A percentile compares a stretch with the other conserved stretches of the same genome.
These are phyloP conservation scores for Aristolochia contorta DNA, from an alignment of 164 flowering plant genomes.

Conservation along the genomic window DNA sequence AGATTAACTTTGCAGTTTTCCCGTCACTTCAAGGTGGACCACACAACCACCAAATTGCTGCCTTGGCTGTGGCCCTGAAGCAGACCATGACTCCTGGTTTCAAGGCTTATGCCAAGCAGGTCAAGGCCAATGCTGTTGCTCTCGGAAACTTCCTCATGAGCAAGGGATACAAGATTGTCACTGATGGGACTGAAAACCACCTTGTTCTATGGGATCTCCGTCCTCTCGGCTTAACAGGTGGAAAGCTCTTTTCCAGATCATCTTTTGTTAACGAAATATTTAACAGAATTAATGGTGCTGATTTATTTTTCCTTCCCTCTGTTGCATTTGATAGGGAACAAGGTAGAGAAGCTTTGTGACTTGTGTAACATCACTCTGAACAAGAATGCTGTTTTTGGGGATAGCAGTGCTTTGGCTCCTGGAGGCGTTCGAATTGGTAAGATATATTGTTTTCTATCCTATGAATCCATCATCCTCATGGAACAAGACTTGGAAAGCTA, in stretches of 20 bases:
- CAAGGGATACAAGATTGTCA: conserved; percentile 91
- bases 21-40: conserved; percentile 99
- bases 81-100: conserved; percentile 79
- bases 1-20: conserved; percentile 94
- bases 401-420: conserved; percentile 97
- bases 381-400: conserved; percentile 98
- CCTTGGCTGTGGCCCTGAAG: conserved; percentile 94
- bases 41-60: conserved; percentile 98
- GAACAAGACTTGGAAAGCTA: no score
- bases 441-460: background rate
- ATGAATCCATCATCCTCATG: no score
- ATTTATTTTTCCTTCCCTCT: background rate
- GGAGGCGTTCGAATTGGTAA: conserved; percentile 96
- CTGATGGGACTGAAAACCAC: conserved; percentile 97
- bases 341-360: conserved; percentile 95
- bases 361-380: conserved; percentile 86
- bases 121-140: conserved; percentile 97
- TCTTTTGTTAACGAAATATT: background rate
- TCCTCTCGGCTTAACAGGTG: conserved; percentile 98
- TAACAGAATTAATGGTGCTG: background rate
- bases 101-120: conserved; percentile 97
- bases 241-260: background rate
- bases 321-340: conserved; percentile 53
- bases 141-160: conserved; percentile 83
- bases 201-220: conserved; percentile 99